Evolutionary conservation across 805 yeast genomes (phyloP).

Genomic region (Candida corydali): DNA sequence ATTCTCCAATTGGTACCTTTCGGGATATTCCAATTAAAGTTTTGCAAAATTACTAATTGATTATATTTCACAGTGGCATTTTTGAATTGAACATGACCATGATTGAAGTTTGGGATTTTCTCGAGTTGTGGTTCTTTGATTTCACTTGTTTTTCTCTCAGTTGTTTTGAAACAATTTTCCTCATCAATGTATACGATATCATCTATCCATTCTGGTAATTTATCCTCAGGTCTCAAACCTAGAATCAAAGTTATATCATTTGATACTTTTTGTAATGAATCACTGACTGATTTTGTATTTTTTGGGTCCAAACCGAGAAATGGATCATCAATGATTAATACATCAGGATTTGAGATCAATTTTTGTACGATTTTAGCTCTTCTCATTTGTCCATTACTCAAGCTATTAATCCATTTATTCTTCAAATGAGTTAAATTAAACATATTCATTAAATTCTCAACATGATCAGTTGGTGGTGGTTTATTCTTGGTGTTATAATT

Average conservation of each 20-base stretch:
- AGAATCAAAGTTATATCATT: slow-evolving; percentile 54
- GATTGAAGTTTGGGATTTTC: not conserved
- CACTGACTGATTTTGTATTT: slow-evolving; percentile 59
- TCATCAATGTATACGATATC: slow-evolving; percentile 62
- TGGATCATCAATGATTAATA: slow-evolving; percentile 84
- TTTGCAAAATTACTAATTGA: slow-evolving; percentile 53
- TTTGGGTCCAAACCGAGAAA: slow-evolving; percentile 84
- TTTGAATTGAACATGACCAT: slow-evolving; percentile 40
- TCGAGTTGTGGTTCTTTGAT: slow-evolving; percentile 19
- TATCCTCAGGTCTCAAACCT: slow-evolving; percentile 76
- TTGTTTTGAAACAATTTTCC: slow-evolving; percentile 48
- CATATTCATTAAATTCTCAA: slow-evolving; percentile 40
- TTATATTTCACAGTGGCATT: slow-evolving; percentile 64
- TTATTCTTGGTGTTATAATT: slow-evolving; percentile 38
- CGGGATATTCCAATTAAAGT: slow-evolving; percentile 62
- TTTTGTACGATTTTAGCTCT: slow-evolving; percentile 84
- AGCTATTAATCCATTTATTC: slow-evolving; percentile 75
- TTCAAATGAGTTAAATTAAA: slow-evolving; percentile 56
- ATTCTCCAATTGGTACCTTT: slow-evolving; percentile 85
- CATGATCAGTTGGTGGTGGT: slow-evolving; percentile 18
- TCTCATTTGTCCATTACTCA: slow-evolving; percentile 92
- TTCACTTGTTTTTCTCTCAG: slow-evolving; percentile 47
- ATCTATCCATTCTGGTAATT: slow-evolving; percentile 74
- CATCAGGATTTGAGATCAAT: slow-evolving; percentile 56
- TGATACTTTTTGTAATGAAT: slow-evolving; percentile 37